phyloP scores from a whole-genome alignment of 2,329 filamentous ascomycete genomes.

The Arthrinium puccinioides region DNA sequence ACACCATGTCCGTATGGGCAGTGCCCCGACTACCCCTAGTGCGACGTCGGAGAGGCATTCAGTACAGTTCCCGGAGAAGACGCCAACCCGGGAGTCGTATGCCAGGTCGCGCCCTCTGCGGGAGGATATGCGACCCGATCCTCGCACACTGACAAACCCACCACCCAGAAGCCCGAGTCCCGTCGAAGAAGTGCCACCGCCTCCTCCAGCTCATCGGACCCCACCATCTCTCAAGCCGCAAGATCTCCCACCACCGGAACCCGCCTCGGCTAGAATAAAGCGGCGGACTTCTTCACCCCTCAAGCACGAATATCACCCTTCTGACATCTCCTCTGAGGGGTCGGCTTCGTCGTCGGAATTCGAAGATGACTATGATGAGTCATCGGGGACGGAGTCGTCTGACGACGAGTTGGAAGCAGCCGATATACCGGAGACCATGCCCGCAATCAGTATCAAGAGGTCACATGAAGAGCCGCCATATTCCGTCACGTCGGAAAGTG shows the following conservation, averaged over 20 bases:
- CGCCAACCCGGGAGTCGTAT: conserved; percentile 28
- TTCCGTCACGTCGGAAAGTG: conserved; percentile 39
- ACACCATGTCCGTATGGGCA: conserved; percentile 23
- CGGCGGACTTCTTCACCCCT: conserved; percentile 84
- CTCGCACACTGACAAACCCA: conserved; percentile 24
- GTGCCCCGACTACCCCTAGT: conserved; percentile 20
- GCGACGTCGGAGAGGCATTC: conserved; percentile 11
- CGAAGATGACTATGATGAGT: conserved; percentile 43
- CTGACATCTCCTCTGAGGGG: conserved; percentile 50
- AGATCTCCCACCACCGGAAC: conserved; percentile 36
- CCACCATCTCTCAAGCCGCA: conserved; percentile 30
- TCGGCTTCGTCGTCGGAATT: conserved; percentile 30
- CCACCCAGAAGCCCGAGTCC: conserved; percentile 18
- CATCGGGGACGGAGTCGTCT: conserved; percentile 36
- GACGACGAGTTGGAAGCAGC: conserved; percentile 53
- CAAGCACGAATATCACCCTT: conserved; percentile 95
- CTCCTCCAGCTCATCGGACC: conserved; percentile 46
- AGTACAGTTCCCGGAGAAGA: conserved; percentile 25
- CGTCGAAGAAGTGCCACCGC: conserved; percentile 48
- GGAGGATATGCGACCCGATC: conserved; percentile 9
- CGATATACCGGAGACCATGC: conserved; percentile 50
- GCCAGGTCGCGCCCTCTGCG: conserved; percentile 8
- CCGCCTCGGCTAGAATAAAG: conserved; percentile 39
- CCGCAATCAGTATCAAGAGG: conserved; percentile 49
- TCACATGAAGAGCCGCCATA: conserved; percentile 16